Evolutionary conservation across 1,139 yeast genomes (phyloP), one percentile per base, ranked within the genome.

Genomic region (Pichia sp.): DNA sequence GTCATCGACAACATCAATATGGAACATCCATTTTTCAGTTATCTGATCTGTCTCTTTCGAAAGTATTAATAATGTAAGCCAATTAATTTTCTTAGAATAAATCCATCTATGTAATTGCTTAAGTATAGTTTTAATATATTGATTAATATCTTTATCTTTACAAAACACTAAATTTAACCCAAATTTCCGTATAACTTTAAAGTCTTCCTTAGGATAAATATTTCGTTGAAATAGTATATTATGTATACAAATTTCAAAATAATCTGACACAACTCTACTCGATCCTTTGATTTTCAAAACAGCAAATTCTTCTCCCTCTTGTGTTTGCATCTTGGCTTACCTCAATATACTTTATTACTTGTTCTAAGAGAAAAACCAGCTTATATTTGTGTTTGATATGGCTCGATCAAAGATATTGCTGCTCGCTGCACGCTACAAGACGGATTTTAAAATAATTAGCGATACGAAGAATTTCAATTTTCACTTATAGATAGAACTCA

Each of bases 21-120:
- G 79, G 61, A 90, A 90, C 60, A 87, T 88, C 97, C 97, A 90
- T 49, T 89, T 69, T 64, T 90, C 97, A 2, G 83, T 80, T 2
- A 76, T 77, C 43, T 83, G 89, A 32, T 48, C 34, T 0, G 81
- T 72, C 40, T 79, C 80, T 57, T 81, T 82, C 38, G 84, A 77
- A 2, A 87, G 71, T 33, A 90, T 82, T 3, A 82, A 89, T 45
- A 90, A 74, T 2, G 86, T 83, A 43, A 90, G 69, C 59, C 81
- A 79, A 33, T 81, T 75, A 42, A 92, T 79, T 55, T 79, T 79
- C 28, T 86, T 86, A 0, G 83, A 80, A 46, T 79, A 76, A 5
- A 89, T 75, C 97, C 97, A 90, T 57, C 73, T 79, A 59, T 84
- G 87, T 43, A 90, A 72, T 60, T 89, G 96, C n/a, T 68, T 64